Base-by-base conservation (phyloP, 257 asterid species). In the Nicotiana attenuata region DNA sequence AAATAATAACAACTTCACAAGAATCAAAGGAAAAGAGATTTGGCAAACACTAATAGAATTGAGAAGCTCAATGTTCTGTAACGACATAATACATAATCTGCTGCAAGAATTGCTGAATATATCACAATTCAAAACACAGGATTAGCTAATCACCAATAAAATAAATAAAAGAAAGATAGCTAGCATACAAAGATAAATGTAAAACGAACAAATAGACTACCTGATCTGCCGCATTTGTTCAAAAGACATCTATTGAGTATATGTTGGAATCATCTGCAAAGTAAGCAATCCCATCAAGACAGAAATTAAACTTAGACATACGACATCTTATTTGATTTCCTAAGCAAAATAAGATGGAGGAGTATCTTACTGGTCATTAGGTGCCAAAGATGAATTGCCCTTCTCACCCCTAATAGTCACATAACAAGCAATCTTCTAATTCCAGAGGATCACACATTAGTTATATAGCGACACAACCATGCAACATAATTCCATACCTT, bases 151-250 rank as follows among this genome's bases (percentile, higher is more conserved):
- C 56, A 35, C 17, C 20, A 24, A 38, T 4, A 68, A 67, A 68
- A 38, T 1, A 38, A 14, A 22, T n/a, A 71, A 52, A 14, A 45
- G 22, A 45, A 47, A 20, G 7, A 71, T 45, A 41, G 22, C 15
- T 14, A 1, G 59, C 35, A 1, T 13, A 13, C 35, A 24, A 41
- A 41, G 35, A 20, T n/a, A 22, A 14, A 45, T 3, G 60, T 33
- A 47, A 73, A 47, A 73, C 8, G 38, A 47, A 47, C 22, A 63
- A 35, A 64, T 68, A 71, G 79, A 85, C 84, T 85, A 94, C 98
- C 97, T 94, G 87, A 92, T 90, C 71, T 85, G 88, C 84, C 97
- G 87, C 91, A 94, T 91, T 83, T 92, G 93, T 52, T 89, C 85
- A 77, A 94, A 28, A 92, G 83, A 92, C 91, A 81, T 71, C 88